Conservation (phyloP, 202 grass and related monocot species). For the Carex arenaria region DNA sequence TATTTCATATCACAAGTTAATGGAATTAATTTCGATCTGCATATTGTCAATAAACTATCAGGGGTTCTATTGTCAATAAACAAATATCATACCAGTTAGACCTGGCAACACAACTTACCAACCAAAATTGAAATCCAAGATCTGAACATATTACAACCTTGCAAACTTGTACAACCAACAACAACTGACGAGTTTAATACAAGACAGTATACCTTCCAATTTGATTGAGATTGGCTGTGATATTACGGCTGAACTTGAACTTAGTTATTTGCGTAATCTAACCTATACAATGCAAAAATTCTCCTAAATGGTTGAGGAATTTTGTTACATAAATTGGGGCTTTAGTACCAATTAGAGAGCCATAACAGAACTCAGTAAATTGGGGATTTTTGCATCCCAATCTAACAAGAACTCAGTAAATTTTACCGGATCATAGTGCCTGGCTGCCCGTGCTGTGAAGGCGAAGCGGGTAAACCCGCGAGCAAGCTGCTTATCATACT, state of each 20-base stretch:
- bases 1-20: background rate
- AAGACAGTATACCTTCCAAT: background rate
- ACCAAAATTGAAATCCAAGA: background rate
- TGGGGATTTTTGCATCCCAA: background rate
- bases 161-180: background rate
- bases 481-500: conserved; percentile 65
- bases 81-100: background rate
- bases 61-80: background rate
- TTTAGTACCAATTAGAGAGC: background rate
- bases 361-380: background rate
- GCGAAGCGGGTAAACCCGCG: conserved; percentile 21
- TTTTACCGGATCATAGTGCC: background rate
- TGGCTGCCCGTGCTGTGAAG: conserved; percentile 39
- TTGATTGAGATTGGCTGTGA: background rate
- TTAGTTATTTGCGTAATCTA: background rate
- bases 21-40: background rate
- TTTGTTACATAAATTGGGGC: background rate
- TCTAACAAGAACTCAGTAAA: background rate
- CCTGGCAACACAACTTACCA: background rate
- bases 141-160: background rate
- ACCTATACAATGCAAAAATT: background rate
- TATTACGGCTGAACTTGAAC: background rate
- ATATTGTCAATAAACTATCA: too few relatives aligned
- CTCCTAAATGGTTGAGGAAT: too few relatives aligned
- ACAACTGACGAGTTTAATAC: background rate